Evolutionary conservation across 2,329 filamentous ascomycete species (phyloP).

Genomic region (Cladosporium velox): DNA sequence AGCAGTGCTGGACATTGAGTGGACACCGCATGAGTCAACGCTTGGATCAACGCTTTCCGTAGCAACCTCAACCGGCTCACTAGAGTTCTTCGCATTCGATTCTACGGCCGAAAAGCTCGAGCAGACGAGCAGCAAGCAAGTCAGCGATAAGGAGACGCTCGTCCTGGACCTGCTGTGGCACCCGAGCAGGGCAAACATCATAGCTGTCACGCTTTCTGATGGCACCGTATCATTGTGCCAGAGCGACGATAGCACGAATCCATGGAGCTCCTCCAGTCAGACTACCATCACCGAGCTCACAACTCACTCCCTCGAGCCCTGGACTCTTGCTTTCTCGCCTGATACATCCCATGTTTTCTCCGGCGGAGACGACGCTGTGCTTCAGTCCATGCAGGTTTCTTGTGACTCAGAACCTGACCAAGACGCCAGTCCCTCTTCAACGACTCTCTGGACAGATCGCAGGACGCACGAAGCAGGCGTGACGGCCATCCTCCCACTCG

Average conservation of each 20-base stretch:
- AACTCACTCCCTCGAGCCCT: slow-evolving; percentile 65
- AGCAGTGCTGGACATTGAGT: slow-evolving; percentile 83
- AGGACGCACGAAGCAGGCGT: slow-evolving; percentile 78
- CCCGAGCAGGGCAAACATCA: slow-evolving; percentile 54
- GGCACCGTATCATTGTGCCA: slow-evolving; percentile 55
- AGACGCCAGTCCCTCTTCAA: slow-evolving; percentile 4
- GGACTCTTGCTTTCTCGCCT: slow-evolving; percentile 66
- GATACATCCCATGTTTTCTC: slow-evolving; percentile 53
- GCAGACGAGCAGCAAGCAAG: slow-evolving; percentile 47
- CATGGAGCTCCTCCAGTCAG: slow-evolving; percentile 31
- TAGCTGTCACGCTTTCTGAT: slow-evolving; percentile 72
- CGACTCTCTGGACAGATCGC: slow-evolving; percentile 48
- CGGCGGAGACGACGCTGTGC: slow-evolving; percentile 74
- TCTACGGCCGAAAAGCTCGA: slow-evolving; percentile 31
- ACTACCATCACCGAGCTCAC: slow-evolving; percentile 23
- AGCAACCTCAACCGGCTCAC: slow-evolving; percentile 73
- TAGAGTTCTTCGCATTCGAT: slow-evolving; percentile 60
- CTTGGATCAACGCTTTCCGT: slow-evolving; percentile 61
- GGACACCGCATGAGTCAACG: slow-evolving; percentile 56
- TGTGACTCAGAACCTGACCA: slow-evolving; percentile 5
- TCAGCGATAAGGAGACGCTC: slow-evolving; percentile 61
- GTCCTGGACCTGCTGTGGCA: slow-evolving; percentile 76
- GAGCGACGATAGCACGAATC: slow-evolving; percentile 24
- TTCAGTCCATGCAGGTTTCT: slow-evolving; percentile 48
- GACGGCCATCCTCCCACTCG: slow-evolving; percentile 78